phyloP scores from a whole-genome alignment of 1,139 yeast genomes.

The Geotrichum fermentans region DNA sequence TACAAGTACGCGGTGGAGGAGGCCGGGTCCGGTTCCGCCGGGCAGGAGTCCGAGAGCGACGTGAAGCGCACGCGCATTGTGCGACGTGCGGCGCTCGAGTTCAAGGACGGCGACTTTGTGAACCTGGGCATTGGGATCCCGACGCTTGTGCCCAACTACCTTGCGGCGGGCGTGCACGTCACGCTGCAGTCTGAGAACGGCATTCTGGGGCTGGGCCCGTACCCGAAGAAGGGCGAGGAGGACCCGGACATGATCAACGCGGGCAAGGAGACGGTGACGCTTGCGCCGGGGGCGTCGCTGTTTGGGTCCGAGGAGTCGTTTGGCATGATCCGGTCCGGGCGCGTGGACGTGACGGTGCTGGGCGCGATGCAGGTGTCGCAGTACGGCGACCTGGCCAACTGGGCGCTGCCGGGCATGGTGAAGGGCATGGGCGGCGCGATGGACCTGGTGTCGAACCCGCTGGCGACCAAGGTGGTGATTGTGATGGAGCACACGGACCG shows the following conservation, averaged over 20 bases:
- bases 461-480: slow-evolving; percentile 46
- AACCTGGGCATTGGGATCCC: slow-evolving; percentile 52
- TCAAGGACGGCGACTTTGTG: slow-evolving; percentile 43
- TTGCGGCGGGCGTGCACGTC: slow-evolving; percentile 41
- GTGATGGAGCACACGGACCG: slow-evolving; percentile 48
- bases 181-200: slow-evolving; percentile 50
- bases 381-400: slow-evolving; percentile 49
- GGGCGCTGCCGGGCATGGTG: slow-evolving; percentile 50
- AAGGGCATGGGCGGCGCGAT: slow-evolving; percentile 58
- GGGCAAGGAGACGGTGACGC: slow-evolving; percentile 50
- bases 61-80: slow-evolving; percentile 40
- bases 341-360: slow-evolving; percentile 44
- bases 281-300: slow-evolving; percentile 45
- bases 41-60: slow-evolving; percentile 19
- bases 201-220: slow-evolving; percentile 48
- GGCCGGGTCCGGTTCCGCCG: slow-evolving; percentile 17
- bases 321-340: slow-evolving; percentile 48
- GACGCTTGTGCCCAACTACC: slow-evolving; percentile 45
- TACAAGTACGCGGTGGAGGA: slow-evolving; percentile 27
- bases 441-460: slow-evolving; percentile 50
- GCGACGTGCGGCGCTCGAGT: slow-evolving; percentile 46
- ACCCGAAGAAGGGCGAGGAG: slow-evolving; percentile 44
- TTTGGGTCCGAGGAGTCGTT: slow-evolving; percentile 51
- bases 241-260: slow-evolving; percentile 50
- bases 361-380: slow-evolving; percentile 50